phyloP scores from a whole-genome alignment of 2,329 filamentous ascomycete genomes.

The Nothopassalora personata region DNA sequence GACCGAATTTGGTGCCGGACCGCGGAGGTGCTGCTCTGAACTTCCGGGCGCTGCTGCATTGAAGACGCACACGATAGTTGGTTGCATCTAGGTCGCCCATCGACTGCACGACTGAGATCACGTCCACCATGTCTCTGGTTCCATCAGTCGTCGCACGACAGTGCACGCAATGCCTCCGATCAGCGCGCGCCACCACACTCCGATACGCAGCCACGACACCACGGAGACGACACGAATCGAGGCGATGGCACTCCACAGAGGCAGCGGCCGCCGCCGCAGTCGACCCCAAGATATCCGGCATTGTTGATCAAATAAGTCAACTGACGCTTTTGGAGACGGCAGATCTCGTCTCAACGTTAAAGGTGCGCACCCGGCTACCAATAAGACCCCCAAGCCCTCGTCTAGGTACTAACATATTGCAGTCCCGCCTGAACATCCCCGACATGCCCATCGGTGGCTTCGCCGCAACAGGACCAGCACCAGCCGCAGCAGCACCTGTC shows the following conservation, averaged over 20 bases:
- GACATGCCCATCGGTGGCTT: conserved; percentile 94
- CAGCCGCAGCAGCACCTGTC: conserved; percentile 54
- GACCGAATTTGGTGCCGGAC: background rate
- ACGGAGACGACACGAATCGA: conserved; percentile 36
- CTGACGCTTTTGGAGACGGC: conserved; percentile 97
- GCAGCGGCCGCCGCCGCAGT: conserved; percentile 43
- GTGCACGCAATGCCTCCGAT: conserved; percentile 37
- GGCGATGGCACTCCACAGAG: conserved; percentile 86
- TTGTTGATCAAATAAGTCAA: conserved; percentile 98
- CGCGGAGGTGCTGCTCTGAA: background rate
- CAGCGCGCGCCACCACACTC: conserved; percentile 19
- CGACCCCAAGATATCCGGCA: conserved; percentile 89
- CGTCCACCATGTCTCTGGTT: conserved; percentile 39
- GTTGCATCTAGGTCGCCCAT: conserved; percentile 4
- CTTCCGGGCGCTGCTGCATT: background rate
- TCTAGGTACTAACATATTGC: conserved; percentile 9
- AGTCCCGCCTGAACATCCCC: conserved; percentile 95
- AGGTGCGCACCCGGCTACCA: conserved; percentile 54
- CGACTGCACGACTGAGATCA: background rate
- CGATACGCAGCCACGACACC: conserved; percentile 25
- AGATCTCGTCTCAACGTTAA: conserved; percentile 87
- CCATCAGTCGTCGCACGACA: conserved; percentile 41
- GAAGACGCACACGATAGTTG: conserved; percentile 6
- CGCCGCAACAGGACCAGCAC: conserved; percentile 59
- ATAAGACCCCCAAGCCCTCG: background rate